Base-by-base conservation (phyloP, 352 stramenopile species). In the Phytophthora pinifolia region DNA sequence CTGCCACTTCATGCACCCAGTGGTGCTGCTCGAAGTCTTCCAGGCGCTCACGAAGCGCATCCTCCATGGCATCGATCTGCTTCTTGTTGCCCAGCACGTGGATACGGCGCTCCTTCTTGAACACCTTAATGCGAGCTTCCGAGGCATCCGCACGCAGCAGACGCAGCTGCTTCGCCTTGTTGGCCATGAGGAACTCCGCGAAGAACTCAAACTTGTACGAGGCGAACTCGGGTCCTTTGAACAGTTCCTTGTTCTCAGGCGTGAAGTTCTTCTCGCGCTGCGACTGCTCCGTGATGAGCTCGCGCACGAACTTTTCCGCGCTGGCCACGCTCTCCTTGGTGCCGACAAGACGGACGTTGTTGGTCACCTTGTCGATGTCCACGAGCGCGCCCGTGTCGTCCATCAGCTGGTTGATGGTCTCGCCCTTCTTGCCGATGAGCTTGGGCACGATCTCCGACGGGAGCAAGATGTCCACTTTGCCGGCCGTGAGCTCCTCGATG, bases 371-470 rank as follows among this genome's bases (percentile, higher is more conserved):
- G 65, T 92, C 83, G 55, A 92, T 92, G 59, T 90, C 78, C 20
- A 92, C 65, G 8, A 89, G 62, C 13, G 69, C 75, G 13, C 75
- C 83, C 4, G 83, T 86, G 57, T 92, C 76, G 48, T 89, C 77
- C 83, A 92, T 92, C 38, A 90, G 58, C 58, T 90, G 78, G 52
- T 88, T 89, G 54, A 92, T 90, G 2, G 79, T 86, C 66, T 92
- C 83, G 34, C 83, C 83, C 46, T 92, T 92, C 67, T 88, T 89
- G 32, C 83, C 83, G 63, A 92, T 92, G 8, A 92, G 68, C 63
- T 92, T 90, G 4, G 83, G 83, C 25, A 92, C 75, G 31, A 92
- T 77, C 41, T 92, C 83, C 2, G 68, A 67, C n/a, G 83, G 76
- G 33, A 92, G 45, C 25, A 68, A 53, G 33, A 92, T 83, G 30